Conservation (phyloP, 2,329 filamentous ascomycete genomes). For the Aspergillus nomiae region DNA sequence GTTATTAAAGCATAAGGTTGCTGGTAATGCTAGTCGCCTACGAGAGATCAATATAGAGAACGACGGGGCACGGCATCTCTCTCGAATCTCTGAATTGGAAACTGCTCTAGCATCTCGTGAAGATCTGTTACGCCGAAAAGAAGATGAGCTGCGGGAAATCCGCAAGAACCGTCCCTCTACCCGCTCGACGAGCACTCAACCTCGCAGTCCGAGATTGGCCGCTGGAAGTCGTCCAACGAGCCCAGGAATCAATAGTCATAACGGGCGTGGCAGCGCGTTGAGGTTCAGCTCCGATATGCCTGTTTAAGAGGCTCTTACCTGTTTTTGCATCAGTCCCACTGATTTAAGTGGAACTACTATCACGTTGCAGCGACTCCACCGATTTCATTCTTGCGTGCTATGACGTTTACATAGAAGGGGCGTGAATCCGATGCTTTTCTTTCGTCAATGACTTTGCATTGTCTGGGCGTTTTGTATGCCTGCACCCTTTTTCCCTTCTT, state of each 20-base stretch:
- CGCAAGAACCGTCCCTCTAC: slow-evolving; percentile 47
- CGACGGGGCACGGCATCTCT: slow-evolving; percentile 36
- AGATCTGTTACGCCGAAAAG: slow-evolving; percentile 42
- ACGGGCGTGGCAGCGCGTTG: slow-evolving; percentile 40
- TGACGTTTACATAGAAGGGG: slow-evolving; percentile 10
- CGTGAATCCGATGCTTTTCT: background rate
- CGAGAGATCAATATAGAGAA: slow-evolving; percentile 40
- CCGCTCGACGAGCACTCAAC: slow-evolving; percentile 45
- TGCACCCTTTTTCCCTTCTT: background rate
- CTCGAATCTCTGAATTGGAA: slow-evolving; percentile 43
- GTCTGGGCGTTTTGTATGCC: slow-evolving; percentile 15
- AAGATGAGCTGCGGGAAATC: slow-evolving; percentile 48
- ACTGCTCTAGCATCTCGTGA: slow-evolving; percentile 38
- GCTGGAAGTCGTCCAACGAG: slow-evolving; percentile 42
- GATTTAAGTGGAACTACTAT: background rate
- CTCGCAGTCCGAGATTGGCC: slow-evolving; percentile 44
- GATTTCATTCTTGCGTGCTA: background rate
- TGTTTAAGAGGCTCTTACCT: slow-evolving; percentile 19
- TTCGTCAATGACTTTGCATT: slow-evolving; percentile 14
- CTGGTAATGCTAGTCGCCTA: slow-evolving; percentile 38
- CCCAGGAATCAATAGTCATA: slow-evolving; percentile 39
- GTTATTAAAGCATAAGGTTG: slow-evolving; percentile 38
- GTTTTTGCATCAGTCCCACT: background rate
- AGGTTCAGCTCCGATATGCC: slow-evolving; percentile 43
- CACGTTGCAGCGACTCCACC: background rate